phyloP scores from a whole-genome alignment of 2,329 filamentous ascomycete species.

The Venturia nashicola region DNA sequence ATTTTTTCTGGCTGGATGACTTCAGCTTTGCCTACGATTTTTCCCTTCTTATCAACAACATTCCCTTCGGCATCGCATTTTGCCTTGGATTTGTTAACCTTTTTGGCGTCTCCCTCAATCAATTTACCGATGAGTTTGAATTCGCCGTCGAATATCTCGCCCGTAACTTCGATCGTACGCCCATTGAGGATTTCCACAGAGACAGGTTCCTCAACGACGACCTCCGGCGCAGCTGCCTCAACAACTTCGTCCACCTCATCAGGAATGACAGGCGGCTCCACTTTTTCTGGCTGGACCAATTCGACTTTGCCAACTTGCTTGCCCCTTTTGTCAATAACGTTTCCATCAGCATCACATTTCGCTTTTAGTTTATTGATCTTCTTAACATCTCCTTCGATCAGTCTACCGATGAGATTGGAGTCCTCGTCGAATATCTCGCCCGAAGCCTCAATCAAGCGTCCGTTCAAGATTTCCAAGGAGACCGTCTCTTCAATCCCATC shows the following conservation, averaged over 20 bases:
- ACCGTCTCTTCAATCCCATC: not conserved
- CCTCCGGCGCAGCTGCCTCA: conserved; percentile 29
- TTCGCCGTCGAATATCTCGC: conserved; percentile 37
- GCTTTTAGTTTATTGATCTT: conserved; percentile 1
- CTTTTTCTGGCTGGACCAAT: conserved; percentile 31
- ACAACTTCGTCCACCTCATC: conserved; percentile 33
- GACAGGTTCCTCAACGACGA: conserved; percentile 20
- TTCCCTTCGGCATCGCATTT: not conserved
- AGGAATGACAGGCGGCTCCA: conserved; percentile 19
- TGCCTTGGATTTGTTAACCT: not conserved
- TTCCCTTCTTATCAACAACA: not conserved
- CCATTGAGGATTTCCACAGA: conserved; percentile 35
- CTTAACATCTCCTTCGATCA: conserved; percentile 5
- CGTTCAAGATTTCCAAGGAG: not conserved
- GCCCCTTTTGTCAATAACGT: conserved; percentile 28
- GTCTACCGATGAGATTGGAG: not conserved
- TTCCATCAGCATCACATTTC: conserved; percentile 2
- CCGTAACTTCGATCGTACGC: conserved; percentile 45
- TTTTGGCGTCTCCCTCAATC: conserved; percentile 24
- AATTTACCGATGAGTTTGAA: conserved; percentile 39
- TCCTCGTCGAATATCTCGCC: not conserved
- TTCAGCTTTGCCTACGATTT: conserved; percentile 4
- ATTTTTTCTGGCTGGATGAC: conserved; percentile 20
- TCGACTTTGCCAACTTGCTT: conserved; percentile 39
- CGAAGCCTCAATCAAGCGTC: not conserved